Percentiles rank a stretch among this genome's conserved stretches.
Evolutionary conservation across 345 rosid species (phyloP).

Genomic region (Eutrema heterophyllum): DNA sequence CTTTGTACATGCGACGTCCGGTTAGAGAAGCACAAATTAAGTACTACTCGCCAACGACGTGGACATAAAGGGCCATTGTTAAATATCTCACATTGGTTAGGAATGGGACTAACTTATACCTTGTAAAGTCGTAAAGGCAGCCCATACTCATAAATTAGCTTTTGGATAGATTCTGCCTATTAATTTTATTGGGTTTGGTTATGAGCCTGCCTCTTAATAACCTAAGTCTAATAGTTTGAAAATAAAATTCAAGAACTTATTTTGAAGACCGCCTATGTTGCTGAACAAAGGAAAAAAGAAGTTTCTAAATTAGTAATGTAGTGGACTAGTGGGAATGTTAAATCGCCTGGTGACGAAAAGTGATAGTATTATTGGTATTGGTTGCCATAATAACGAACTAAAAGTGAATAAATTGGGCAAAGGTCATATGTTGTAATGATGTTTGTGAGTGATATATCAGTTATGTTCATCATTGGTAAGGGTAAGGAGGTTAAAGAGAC

Average conservation of each 20-base stretch:
- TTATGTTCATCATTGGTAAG: slow-evolving; percentile 28
- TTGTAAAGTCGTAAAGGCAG: too few species aligned
- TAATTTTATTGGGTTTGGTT: too few species aligned
- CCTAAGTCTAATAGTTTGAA: background rate
- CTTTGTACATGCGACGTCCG: background rate
- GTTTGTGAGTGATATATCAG: slow-evolving; percentile 18
- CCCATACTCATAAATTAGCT: too few species aligned
- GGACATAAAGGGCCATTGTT: background rate
- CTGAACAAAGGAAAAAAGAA: background rate
- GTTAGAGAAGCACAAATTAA: background rate
- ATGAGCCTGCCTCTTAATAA: background rate
- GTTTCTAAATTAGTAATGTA: slow-evolving; percentile 3
- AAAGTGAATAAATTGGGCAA: slow-evolving; percentile 20
- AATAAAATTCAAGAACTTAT: background rate
- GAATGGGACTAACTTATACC: too few species aligned
- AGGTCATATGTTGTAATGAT: slow-evolving; percentile 32
- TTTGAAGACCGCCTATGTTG: background rate
- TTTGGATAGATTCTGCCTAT: too few species aligned
- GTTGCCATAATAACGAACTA: slow-evolving; percentile 15
- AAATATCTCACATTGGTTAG: background rate
- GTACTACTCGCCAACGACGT: background rate
- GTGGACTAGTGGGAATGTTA: slow-evolving; percentile 12
- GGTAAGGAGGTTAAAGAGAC: slow-evolving; percentile 20
- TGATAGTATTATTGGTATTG: slow-evolving; percentile 8
- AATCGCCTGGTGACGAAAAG: slow-evolving; percentile 19